A percentile compares a stretch with the other conserved stretches of the same genome.
phyloP scores from a whole-genome alignment of 2,329 filamentous ascomycete species.

The Keithomyces neogunnii region DNA sequence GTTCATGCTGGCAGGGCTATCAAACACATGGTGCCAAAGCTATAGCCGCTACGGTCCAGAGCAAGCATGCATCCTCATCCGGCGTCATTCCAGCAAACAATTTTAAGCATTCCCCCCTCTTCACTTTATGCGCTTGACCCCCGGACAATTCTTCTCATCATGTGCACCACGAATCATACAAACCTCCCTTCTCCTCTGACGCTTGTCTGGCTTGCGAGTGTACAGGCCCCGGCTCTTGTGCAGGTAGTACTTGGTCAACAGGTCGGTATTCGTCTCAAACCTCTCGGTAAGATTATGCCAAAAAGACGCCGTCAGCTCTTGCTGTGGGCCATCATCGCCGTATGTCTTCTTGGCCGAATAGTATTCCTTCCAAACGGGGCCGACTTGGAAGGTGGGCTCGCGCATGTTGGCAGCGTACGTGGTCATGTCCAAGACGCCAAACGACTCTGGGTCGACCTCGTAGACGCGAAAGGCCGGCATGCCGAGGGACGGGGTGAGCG shows the following conservation, averaged over 20 bases:
- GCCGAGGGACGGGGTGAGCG: conserved; percentile 44
- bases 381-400: not conserved
- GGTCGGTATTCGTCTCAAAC: not conserved
- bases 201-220: conserved; percentile 10
- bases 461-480: conserved; percentile 50
- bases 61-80: too few relatives aligned
- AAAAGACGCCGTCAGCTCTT: not conserved
- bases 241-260: not conserved
- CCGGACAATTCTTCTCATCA: too few relatives aligned
- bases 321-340: not conserved
- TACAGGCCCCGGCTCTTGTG: conserved; percentile 26
- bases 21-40: too few relatives aligned
- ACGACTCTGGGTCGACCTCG: conserved; percentile 46
- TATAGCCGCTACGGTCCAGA: too few relatives aligned
- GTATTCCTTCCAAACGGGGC: not conserved
- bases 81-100: too few relatives aligned
- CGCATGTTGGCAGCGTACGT: not conserved
- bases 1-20: too few relatives aligned
- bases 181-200: too few relatives aligned
- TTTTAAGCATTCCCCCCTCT: too few relatives aligned
- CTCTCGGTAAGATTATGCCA: not conserved
- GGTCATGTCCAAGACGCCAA: conserved; percentile 17
- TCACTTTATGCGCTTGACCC: too few relatives aligned
- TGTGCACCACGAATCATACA: too few relatives aligned
- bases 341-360: not conserved